Conservation (phyloP, 306 rosid species). For the Canavalia gladiata region DNA sequence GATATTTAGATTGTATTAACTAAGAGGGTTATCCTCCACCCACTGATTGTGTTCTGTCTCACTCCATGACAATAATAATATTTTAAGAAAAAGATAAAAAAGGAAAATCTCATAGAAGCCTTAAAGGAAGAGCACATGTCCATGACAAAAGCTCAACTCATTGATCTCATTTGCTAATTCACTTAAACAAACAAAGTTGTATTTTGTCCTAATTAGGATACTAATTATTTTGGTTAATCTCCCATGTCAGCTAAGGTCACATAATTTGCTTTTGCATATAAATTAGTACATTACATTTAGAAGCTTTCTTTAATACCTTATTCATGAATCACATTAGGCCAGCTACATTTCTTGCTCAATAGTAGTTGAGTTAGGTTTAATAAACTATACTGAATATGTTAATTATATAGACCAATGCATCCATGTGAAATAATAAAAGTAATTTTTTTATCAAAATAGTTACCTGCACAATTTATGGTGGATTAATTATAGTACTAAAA, state of each 20-base stretch:
- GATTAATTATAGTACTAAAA: too few relatives aligned
- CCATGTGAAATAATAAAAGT: too few relatives aligned
- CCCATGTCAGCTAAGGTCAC: slow-evolving; percentile 41
- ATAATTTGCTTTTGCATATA: slow-evolving; percentile 24
- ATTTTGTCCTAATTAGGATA: slow-evolving; percentile 34
- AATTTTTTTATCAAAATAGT: too few relatives aligned
- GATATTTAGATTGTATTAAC: neutral
- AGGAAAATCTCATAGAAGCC: slow-evolving; percentile 32
- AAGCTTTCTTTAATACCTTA: slow-evolving; percentile 41
- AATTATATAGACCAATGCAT: too few relatives aligned
- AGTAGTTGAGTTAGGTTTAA: slow-evolving; percentile 9
- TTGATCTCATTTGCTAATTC: slow-evolving; percentile 48
- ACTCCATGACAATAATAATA: neutral
- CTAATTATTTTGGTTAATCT: slow-evolving; percentile 36
- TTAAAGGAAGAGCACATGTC: slow-evolving; percentile 45
- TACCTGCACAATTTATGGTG: too few relatives aligned
- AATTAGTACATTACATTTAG: slow-evolving; percentile 29
- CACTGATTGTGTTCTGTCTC: slow-evolving; percentile 32
- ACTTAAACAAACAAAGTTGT: slow-evolving; percentile 42
- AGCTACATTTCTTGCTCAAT: slow-evolving; percentile 40
- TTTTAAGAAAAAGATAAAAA: slow-evolving; percentile 19
- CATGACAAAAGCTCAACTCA: slow-evolving; percentile 46
- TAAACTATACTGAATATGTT: too few relatives aligned
- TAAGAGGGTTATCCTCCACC: slow-evolving; percentile 29
- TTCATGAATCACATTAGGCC: slow-evolving; percentile 25